These are phyloP conservation scores for Phytophthora palmivora DNA, from an alignment of 352 stramenopile genomes.

Conservation along the genomic window DNA sequence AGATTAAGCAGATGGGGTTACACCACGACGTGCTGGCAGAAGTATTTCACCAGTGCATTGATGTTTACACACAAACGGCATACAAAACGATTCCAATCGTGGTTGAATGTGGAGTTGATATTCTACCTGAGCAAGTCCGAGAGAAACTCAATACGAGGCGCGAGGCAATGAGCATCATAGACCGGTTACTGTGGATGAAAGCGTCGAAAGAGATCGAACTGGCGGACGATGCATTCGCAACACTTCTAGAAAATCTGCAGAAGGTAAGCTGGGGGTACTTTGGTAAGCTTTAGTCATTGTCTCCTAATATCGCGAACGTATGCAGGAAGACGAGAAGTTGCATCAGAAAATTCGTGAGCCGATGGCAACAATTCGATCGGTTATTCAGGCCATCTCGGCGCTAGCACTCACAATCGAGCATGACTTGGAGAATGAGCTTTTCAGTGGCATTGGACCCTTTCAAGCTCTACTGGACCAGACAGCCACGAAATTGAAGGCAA, in stretches of 20 bases:
- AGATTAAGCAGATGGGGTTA: slow-evolving; percentile 38
- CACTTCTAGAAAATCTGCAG: slow-evolving; percentile 23
- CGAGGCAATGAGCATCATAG: slow-evolving; percentile 28
- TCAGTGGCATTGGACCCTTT: slow-evolving; percentile 24
- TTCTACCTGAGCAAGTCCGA: slow-evolving; percentile 31
- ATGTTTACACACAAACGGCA: slow-evolving; percentile 29
- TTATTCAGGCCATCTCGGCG: slow-evolving; percentile 32
- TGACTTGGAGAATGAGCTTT: slow-evolving; percentile 35
- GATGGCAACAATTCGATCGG: slow-evolving; percentile 34
- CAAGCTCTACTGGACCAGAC: slow-evolving; percentile 39
- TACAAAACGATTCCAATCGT: slow-evolving; percentile 16
- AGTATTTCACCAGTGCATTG: slow-evolving; percentile 46
- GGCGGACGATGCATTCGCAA: slow-evolving; percentile 23
- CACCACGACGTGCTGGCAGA: slow-evolving; percentile 49
- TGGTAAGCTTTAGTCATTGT: neutral
- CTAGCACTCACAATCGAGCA: slow-evolving; percentile 25
- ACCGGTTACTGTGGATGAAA: slow-evolving; percentile 47
- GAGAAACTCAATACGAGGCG: slow-evolving; percentile 27
- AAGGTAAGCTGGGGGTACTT: slow-evolving; percentile 20
- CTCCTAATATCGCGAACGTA: neutral
- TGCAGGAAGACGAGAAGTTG: slow-evolving; percentile 35
- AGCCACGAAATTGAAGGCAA: slow-evolving; percentile 12
- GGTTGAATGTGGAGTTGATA: slow-evolving; percentile 27
- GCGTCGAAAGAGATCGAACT: slow-evolving; percentile 40
- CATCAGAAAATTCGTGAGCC: slow-evolving; percentile 32